Evolutionary conservation across 768 basidiomycete genomes (phyloP).

Genomic region (Lactifluus pinguis): DNA sequence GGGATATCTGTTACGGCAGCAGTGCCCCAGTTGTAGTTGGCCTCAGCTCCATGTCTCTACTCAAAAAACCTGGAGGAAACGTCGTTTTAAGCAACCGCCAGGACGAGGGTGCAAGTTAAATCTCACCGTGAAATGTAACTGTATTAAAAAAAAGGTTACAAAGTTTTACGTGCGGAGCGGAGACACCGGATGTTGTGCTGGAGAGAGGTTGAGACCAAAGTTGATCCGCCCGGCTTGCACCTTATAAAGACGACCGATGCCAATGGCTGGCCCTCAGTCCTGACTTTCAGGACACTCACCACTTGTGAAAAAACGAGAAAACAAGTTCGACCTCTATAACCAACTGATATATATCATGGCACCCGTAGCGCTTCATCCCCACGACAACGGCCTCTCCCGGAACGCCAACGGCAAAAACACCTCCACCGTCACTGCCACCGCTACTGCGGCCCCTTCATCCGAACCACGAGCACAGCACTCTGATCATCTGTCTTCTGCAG

Average conservation of each 20-base stretch:
- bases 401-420: conserved; percentile 16
- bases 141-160: too few species aligned
- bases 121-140: too few species aligned
- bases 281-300: not conserved
- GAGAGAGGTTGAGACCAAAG: too few species aligned
- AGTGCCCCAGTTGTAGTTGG: not conserved
- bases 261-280: not conserved
- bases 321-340: not conserved
- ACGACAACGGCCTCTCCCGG: not conserved
- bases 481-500: conserved; percentile 42
- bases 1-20: not conserved
- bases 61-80: not conserved
- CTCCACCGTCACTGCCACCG: conserved; percentile 7
- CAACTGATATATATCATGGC: conserved; percentile 2
- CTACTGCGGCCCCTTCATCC: not conserved
- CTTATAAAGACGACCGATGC: not conserved
- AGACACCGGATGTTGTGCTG: too few species aligned
- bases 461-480: conserved; percentile 1
- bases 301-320: not conserved
- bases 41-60: too few species aligned
- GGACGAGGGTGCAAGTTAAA: too few species aligned
- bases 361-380: conserved; percentile 11
- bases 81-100: not conserved
- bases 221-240: conserved; percentile 3
- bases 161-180: too few species aligned